phyloP scores from a whole-genome alignment of 148 eudicot species.

The Persicaria tinctoria region DNA sequence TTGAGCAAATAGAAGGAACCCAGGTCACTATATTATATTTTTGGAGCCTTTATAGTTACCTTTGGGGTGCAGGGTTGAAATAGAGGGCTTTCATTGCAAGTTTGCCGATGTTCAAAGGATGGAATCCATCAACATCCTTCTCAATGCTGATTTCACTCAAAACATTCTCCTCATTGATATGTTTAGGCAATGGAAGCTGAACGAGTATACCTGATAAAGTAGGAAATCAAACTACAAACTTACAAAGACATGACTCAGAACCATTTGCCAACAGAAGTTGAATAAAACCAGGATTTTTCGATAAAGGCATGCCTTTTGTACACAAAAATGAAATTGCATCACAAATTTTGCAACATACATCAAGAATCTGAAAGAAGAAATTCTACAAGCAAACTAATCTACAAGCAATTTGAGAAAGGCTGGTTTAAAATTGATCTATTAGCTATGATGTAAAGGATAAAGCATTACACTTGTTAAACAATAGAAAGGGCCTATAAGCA shows the following conservation, averaged over 20 bases:
- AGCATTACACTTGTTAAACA: too few relatives aligned
- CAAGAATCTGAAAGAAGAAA: neutral
- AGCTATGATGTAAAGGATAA: too few relatives aligned
- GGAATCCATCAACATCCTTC: conserved; percentile 99
- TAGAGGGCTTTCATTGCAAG: conserved; percentile 97
- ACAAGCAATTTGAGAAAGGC: neutral
- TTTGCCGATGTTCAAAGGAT: conserved; percentile 94
- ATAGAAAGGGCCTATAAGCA: too few relatives aligned
- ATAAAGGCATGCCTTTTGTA: neutral
- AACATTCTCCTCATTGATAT: conserved; percentile 82
- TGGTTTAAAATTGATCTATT: too few relatives aligned
- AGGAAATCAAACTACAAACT: conserved; percentile 1
- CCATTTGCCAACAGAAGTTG: too few relatives aligned
- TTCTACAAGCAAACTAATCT: neutral
- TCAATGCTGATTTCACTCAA: conserved; percentile 70
- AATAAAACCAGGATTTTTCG: too few relatives aligned
- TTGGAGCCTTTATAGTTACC: conserved; percentile 22
- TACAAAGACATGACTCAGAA: neutral
- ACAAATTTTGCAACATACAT: too few relatives aligned
- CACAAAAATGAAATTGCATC: neutral
- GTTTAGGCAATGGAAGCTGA: conserved; percentile 93
- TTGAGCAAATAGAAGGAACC: neutral
- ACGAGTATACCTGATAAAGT: conserved; percentile 70
- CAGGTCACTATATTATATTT: neutral
- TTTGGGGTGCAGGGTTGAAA: conserved; percentile 93